Evolutionary conservation across 768 basidiomycete genomes (phyloP).

Genomic region (Phlegmacium glaucopus): DNA sequence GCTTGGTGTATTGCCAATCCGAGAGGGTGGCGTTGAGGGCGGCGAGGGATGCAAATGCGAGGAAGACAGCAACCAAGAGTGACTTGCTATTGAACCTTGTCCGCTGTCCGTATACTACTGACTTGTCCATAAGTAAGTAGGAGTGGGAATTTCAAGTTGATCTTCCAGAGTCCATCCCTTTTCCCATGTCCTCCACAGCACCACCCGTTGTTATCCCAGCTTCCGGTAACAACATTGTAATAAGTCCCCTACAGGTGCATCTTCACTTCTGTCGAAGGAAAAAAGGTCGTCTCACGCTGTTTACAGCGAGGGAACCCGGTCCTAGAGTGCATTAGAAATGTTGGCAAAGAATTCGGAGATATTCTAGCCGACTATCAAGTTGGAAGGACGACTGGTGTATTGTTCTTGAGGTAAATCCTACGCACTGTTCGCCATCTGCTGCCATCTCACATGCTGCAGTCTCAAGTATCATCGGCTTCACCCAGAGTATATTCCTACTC

Average conservation of each 20-base stretch:
- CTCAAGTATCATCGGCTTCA: conserved; percentile 94
- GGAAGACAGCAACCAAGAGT: conserved; percentile 19
- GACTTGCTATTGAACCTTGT: conserved; percentile 15
- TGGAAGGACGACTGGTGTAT: conserved; percentile 86
- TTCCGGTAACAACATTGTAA: conserved; percentile 58
- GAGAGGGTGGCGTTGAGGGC: conserved; percentile 19
- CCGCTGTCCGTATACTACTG: conserved; percentile 18
- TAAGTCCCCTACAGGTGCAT: conserved; percentile 58
- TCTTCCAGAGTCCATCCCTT: too few species aligned
- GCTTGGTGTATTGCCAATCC: conserved; percentile 13
- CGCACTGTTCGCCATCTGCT: not conserved
- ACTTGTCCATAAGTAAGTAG: conserved; percentile 29
- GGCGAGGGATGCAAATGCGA: conserved; percentile 21
- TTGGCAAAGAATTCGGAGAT: conserved; percentile 92
- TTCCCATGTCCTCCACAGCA: conserved; percentile 18
- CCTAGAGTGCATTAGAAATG: conserved; percentile 82
- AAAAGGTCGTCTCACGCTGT: not conserved
- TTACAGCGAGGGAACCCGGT: conserved; percentile 81
- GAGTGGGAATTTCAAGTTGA: not conserved
- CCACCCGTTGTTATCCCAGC: conserved; percentile 67
- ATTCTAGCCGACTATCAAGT: conserved; percentile 95
- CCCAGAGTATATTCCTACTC: conserved; percentile 92
- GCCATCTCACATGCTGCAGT: conserved; percentile 35
- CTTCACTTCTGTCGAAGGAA: not conserved
- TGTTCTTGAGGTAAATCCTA: conserved; percentile 76